These are phyloP conservation scores for Thelonectria discophora DNA, from an alignment of 2,329 filamentous ascomycete genomes.

Conservation along the genomic window DNA sequence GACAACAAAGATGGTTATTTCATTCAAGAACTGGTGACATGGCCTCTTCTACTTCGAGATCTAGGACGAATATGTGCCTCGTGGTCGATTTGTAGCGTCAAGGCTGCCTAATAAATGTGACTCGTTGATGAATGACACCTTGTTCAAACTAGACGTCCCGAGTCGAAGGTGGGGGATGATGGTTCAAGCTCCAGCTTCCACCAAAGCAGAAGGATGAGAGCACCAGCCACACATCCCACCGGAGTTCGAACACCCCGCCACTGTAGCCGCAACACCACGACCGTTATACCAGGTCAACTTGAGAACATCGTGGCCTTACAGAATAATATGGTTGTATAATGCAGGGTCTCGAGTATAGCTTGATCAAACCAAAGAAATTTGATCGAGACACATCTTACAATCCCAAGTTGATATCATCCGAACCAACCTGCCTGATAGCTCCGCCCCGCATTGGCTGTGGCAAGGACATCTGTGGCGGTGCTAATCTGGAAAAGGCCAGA, in stretches of 20 bases:
- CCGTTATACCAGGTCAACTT: not conserved
- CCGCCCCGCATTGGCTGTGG: constrained; percentile 38
- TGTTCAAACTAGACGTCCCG: not conserved
- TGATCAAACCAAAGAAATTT: not conserved
- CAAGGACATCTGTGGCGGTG: constrained; percentile 38
- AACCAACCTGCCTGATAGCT: constrained; percentile 15
- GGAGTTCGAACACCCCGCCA: not conserved
- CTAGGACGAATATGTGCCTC: not conserved
- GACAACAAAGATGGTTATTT: not conserved
- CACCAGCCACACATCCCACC: constrained; percentile 13
- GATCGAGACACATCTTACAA: not conserved
- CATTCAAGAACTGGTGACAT: not conserved
- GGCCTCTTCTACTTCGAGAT: not conserved
- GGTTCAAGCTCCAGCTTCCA: not conserved
- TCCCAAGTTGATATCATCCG: not conserved
- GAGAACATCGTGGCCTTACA: no score
- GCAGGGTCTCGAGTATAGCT: not conserved
- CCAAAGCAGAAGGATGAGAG: not conserved
- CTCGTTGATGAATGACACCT: constrained; percentile 6
- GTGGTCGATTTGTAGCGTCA: not conserved
- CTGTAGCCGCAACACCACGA: not conserved
- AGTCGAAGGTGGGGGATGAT: not conserved
- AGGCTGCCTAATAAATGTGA: not conserved
- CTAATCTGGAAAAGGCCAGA: constrained; percentile 43
- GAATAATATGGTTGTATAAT: not conserved